phyloP scores from a whole-genome alignment of 345 rosid genomes.

The Nasturtium officinale region DNA sequence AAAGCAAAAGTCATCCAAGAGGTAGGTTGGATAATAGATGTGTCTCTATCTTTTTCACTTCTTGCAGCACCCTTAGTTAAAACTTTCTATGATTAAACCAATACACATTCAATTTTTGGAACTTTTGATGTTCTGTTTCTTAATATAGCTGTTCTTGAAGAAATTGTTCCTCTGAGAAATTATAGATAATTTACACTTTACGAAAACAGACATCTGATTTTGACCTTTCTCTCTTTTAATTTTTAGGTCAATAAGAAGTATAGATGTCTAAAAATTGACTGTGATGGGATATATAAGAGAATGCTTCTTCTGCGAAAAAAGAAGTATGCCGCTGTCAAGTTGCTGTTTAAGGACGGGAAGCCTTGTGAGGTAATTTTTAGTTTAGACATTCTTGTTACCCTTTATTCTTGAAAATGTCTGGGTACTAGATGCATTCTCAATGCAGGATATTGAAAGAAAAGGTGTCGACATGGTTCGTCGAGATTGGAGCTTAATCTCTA shows the following conservation, averaged over 20 bases:
- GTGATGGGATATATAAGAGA: constrained; percentile 93
- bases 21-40: constrained; percentile 53
- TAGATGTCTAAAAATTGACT: constrained; percentile 87
- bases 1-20: constrained; percentile 89
- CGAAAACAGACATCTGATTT: constrained; percentile 8
- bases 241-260: constrained; percentile 93
- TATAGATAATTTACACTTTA: background rate
- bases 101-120: background rate
- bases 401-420: constrained; percentile 28
- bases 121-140: constrained; percentile 14
- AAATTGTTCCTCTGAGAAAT: background rate
- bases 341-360: constrained; percentile 77
- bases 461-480: constrained; percentile 99
- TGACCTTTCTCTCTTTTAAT: constrained; percentile 35
- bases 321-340: constrained; percentile 97
- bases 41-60: background rate
- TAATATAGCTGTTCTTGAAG: constrained; percentile 4
- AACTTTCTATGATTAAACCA: background rate
- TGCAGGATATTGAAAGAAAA: constrained; percentile 91
- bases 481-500: constrained; percentile 96
- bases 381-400: constrained; percentile 2
- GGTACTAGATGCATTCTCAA: constrained; percentile 43
- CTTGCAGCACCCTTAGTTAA: background rate
- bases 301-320: constrained; percentile 98
- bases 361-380: constrained; percentile 64